Conservation (phyloP, 2,329 filamentous ascomycete species). For the Penicillium palitans region DNA sequence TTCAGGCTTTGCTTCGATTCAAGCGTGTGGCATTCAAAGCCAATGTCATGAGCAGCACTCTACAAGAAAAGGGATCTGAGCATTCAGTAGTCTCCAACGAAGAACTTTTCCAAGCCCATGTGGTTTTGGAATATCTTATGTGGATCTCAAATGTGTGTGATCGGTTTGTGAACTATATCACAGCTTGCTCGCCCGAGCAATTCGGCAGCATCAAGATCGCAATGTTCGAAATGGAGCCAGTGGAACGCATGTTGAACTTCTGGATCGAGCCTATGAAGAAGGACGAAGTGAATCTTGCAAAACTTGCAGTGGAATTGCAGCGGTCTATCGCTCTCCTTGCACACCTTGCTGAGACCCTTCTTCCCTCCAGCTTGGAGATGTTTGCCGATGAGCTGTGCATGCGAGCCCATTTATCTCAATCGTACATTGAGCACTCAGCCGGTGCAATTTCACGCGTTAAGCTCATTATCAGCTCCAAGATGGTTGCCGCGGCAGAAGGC, state of each 20-base stretch:
- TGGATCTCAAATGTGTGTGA: slow-evolving; percentile 83
- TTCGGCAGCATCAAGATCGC: slow-evolving; percentile 79
- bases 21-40: slow-evolving; percentile 88
- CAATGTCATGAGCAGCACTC: slow-evolving; percentile 70
- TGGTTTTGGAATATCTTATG: slow-evolving; percentile 79
- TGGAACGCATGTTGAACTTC: slow-evolving; percentile 82
- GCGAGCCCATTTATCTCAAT: slow-evolving; percentile 73
- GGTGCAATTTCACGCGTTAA: slow-evolving; percentile 64
- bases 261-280: slow-evolving; percentile 83
- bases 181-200: slow-evolving; percentile 71
- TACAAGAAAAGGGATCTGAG: slow-evolving; percentile 74
- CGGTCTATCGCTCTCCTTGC: slow-evolving; percentile 81
- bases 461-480: slow-evolving; percentile 65
- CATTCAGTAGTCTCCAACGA: slow-evolving; percentile 68
- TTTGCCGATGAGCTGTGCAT: slow-evolving; percentile 80
- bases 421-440: slow-evolving; percentile 76
- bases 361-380: slow-evolving; percentile 67
- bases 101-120: slow-evolving; percentile 75
- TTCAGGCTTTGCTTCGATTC: slow-evolving; percentile 85
- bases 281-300: slow-evolving; percentile 82
- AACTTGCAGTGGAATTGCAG: slow-evolving; percentile 77
- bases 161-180: slow-evolving; percentile 78
- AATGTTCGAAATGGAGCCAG: slow-evolving; percentile 82
- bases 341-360: slow-evolving; percentile 79
- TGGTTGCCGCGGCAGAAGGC: slow-evolving; percentile 61